phyloP scores from a whole-genome alignment of 441 rosid genomes.

The Rhodomyrtus psidioides region DNA sequence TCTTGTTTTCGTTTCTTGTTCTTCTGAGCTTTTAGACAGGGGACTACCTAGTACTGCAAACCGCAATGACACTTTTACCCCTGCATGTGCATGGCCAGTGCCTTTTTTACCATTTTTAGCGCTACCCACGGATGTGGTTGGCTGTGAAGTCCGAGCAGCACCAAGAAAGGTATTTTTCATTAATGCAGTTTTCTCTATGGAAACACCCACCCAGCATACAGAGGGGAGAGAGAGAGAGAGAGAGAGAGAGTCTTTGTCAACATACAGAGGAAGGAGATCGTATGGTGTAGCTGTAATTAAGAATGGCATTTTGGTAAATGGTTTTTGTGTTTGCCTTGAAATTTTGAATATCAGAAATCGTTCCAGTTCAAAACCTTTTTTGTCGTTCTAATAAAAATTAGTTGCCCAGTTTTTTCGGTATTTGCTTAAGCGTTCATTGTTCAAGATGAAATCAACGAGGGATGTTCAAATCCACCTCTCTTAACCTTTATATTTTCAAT shows the following conservation, averaged over 20 bases:
- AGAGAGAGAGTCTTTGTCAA: neutral
- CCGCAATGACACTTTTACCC: neutral
- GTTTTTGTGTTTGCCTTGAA: neutral
- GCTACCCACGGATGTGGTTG: neutral
- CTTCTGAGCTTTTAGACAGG: neutral
- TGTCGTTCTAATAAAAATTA: neutral
- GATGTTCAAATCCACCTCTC: neutral
- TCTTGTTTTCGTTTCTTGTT: neutral
- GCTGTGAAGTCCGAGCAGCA: neutral
- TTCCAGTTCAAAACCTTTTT: neutral
- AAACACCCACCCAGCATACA: too few species aligned
- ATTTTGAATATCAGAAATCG: neutral
- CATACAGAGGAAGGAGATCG: too few species aligned
- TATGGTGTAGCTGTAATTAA: neutral
- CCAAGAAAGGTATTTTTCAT: neutral
- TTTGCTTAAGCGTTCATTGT: neutral
- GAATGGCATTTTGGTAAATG: neutral
- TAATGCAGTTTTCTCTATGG: neutral
- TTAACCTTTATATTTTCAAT: neutral
- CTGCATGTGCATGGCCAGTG: neutral
- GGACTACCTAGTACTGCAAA: too few species aligned
- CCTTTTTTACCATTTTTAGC: neutral
- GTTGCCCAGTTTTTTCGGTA: neutral
- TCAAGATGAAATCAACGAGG: neutral
- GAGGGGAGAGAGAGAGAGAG: too few species aligned